These are phyloP conservation scores for Juglanconis oblonga DNA, from an alignment of 2,329 filamentous ascomycete species.

Conservation along the genomic window DNA sequence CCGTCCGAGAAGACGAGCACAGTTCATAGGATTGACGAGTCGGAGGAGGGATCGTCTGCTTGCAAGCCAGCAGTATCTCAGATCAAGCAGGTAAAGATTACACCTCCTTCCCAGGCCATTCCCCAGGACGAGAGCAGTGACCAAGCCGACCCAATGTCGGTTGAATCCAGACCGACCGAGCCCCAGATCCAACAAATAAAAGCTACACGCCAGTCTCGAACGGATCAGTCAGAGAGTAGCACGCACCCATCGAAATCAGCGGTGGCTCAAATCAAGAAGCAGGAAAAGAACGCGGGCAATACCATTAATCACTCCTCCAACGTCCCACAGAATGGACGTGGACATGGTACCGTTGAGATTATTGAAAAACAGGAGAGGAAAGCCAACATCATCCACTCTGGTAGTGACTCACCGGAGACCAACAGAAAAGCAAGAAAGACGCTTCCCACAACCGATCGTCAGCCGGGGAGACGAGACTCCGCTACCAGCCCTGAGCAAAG, in stretches of 20 bases:
- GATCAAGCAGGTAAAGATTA: neutral
- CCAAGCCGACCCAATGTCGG: neutral
- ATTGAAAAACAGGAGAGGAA: neutral
- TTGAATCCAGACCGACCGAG: neutral
- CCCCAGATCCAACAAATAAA: neutral
- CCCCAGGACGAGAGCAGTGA: neutral
- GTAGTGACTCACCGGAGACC: neutral
- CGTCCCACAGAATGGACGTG: too few species aligned
- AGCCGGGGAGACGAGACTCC: neutral
- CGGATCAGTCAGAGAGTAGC: neutral
- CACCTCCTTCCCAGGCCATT: neutral
- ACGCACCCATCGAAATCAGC: too few species aligned
- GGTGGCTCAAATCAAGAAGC: neutral
- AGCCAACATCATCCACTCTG: neutral
- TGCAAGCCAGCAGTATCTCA: neutral
- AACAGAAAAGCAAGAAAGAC: neutral
- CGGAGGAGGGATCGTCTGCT: neutral
- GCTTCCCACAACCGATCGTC: neutral
- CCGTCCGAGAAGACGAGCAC: neutral
- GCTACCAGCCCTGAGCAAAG: neutral
- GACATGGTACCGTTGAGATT: neutral
- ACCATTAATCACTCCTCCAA: neutral
- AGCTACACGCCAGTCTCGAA: neutral
- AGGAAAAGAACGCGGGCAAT: neutral
- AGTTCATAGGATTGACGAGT: neutral